These are phyloP conservation scores for Shiraia sp. DNA, from an alignment of 2,329 filamentous ascomycete species.

Conservation along the genomic window DNA sequence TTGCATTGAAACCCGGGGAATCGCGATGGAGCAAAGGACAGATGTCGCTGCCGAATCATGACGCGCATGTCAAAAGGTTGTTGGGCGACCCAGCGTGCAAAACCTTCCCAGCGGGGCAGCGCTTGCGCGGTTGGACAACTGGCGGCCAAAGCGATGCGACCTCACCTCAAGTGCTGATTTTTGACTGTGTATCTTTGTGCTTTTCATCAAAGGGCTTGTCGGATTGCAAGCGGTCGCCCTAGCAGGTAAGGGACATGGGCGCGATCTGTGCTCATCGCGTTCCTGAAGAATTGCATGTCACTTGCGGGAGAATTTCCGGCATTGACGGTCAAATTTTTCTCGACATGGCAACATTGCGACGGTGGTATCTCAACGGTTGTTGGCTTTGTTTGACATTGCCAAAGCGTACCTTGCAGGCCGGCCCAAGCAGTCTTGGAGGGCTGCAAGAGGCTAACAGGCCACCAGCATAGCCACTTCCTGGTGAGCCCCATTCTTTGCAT, in stretches of 20 bases:
- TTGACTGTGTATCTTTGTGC: neutral
- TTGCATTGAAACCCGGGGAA: constrained; percentile 1
- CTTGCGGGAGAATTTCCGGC: constrained; percentile 1
- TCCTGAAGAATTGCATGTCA: too few species aligned
- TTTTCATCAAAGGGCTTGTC: constrained; percentile 3
- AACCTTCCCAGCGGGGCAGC: constrained; percentile 16
- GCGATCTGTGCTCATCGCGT: too few species aligned
- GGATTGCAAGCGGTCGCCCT: neutral
- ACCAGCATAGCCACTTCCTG: constrained; percentile 19
- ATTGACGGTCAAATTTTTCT: constrained; percentile 11
- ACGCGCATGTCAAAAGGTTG: constrained; percentile 11
- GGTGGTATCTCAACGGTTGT: constrained; percentile 7
- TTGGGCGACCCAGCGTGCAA: constrained; percentile 14
- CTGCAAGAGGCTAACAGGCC: constrained; percentile 22
- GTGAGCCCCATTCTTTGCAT: constrained; percentile 15
- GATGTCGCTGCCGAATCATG: constrained; percentile 1
- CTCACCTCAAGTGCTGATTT: constrained; percentile 5
- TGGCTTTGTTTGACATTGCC: constrained; percentile 3
- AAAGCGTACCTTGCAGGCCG: constrained; percentile 24
- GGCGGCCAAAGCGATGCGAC: constrained; percentile 10
- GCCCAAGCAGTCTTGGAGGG: constrained; percentile 7
- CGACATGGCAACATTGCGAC: neutral
- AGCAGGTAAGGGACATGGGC: neutral
- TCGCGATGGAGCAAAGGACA: constrained; percentile 1
- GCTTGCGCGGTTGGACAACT: constrained; percentile 8